Base-by-base conservation (phyloP, 164 flowering plant species). In the Hamamelis virginiana region DNA sequence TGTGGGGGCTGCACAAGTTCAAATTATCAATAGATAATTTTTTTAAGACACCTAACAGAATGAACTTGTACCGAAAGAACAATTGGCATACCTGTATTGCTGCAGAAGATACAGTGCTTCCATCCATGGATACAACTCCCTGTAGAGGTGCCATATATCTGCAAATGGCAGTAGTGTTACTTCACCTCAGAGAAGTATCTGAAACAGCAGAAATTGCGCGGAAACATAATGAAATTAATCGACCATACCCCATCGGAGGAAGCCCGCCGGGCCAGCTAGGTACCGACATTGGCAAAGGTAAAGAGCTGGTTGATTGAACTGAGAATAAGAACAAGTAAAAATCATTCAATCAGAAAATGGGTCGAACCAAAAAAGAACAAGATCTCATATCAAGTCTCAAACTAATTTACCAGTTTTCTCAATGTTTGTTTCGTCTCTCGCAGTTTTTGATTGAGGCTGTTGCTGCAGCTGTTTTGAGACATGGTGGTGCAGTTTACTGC, bases 221-320 rank as follows among this genome's bases (percentile, higher is more conserved):
- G 3, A 38, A 47, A 47, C 13, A 1, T 27, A 66, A 38, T 19
- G 59, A 38, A 58, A 41, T 14, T 52, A 33, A 55, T 55, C 26
- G 19, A 67, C 52, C 84, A 43, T 85, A 92, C 95, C 98, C 96
- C 82, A 91, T 77, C 45, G 92, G 87, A 81, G 91, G 88, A 86
- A 90, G 78, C 50, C 91, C 94, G 51, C 94, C 91, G 8, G 92
- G 91, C 99, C 98, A 96, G 66, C 89, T 78, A 68, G 92, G 74
- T 55, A 90, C 67, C 5, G 96, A 74, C 89, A 91, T 80, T 11
- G 84, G 83, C 77, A 84, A 48, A 51, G 93, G 84, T 72, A 88
- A 22, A 55, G 97, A 76, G 23, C 74, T 71, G 22, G 61, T 28
- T 1, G 92, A 60, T 76, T 80, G 96, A 33, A 75, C 96, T 91